A percentile compares a stretch with the other conserved stretches of the same genome.
These are phyloP conservation scores for Epichloe glyceriae DNA, from an alignment of 2,329 filamentous ascomycete species.

Conservation along the genomic window DNA sequence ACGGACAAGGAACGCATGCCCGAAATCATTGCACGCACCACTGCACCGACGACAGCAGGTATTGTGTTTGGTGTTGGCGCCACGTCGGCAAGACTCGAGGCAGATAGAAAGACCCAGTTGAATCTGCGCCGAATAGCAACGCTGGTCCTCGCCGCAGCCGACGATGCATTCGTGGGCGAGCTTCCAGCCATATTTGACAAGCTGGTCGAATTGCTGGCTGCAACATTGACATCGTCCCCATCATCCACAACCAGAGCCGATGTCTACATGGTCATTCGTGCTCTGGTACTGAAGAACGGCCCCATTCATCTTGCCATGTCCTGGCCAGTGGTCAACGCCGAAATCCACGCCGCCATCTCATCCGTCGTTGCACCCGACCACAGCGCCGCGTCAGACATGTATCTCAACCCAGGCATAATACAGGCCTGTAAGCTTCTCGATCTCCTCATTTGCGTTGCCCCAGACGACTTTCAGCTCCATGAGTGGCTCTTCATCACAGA, in stretches of 20 bases:
- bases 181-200: conserved; percentile 66
- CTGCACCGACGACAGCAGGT: conserved; percentile 78
- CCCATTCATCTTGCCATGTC: conserved; percentile 68
- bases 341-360: conserved; percentile 68
- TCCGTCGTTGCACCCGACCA: conserved; percentile 58
- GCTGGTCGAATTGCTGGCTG: conserved; percentile 71
- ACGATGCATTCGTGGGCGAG: conserved; percentile 70
- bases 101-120: conserved; percentile 83
- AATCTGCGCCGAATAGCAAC: conserved; percentile 74
- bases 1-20: conserved; percentile 79
- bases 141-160: conserved; percentile 61
- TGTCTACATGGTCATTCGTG: conserved; percentile 76
- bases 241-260: conserved; percentile 83
- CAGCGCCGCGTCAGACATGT: conserved; percentile 53
- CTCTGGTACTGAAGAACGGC: conserved; percentile 66
- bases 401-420: conserved; percentile 62
- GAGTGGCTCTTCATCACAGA: conserved; percentile 98
- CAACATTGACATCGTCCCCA: conserved; percentile 78
- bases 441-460: conserved; percentile 69
- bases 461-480: conserved; percentile 95
- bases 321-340: conserved; percentile 82
- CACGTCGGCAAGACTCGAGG: conserved; percentile 83
- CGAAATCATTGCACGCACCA: conserved; percentile 67
- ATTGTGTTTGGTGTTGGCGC: conserved; percentile 99
- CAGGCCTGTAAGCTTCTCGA: conserved; percentile 94